A percentile compares a stretch with the other conserved stretches of the same genome.
phyloP scores from a whole-genome alignment of 805 yeast genomes.

The Wickerhamia fluorescens region DNA sequence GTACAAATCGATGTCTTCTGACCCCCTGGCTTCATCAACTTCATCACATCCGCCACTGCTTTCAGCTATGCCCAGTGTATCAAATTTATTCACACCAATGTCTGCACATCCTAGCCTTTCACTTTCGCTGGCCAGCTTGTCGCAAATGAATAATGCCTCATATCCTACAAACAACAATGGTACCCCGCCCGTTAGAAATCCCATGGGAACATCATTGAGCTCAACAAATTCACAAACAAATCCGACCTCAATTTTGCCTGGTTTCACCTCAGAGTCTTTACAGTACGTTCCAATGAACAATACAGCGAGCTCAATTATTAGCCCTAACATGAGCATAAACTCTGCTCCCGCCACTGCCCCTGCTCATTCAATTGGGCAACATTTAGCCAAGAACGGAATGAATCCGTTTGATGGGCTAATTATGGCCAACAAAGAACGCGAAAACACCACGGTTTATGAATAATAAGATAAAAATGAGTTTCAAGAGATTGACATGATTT shows the following conservation, averaged over 20 bases:
- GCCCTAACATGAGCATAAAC: slow-evolving; percentile 14
- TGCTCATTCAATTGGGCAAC: slow-evolving; percentile 25
- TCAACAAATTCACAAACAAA: slow-evolving; percentile 7
- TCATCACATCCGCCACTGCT: slow-evolving; percentile 16
- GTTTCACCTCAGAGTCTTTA: too few relatives aligned
- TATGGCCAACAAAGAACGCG: slow-evolving; percentile 21
- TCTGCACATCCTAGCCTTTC: slow-evolving; percentile 18
- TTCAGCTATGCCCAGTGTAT: slow-evolving; percentile 23
- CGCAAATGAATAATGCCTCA: slow-evolving; percentile 5
- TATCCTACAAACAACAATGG: slow-evolving; percentile 1
- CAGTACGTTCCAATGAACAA: not conserved
- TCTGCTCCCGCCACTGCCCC: slow-evolving; percentile 20
- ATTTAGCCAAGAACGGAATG: slow-evolving; percentile 27
- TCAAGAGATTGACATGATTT: too few relatives aligned
- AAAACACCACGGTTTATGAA: slow-evolving; percentile 5
- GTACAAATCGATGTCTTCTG: slow-evolving; percentile 24
- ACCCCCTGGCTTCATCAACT: slow-evolving; percentile 6
- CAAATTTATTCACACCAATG: slow-evolving; percentile 25
- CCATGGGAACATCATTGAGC: slow-evolving; percentile 19
- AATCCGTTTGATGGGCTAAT: slow-evolving; percentile 35
- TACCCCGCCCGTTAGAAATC: slow-evolving; percentile 17
- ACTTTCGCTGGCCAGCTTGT: slow-evolving; percentile 10
- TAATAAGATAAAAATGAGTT: slow-evolving; percentile 2
- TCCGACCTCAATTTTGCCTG: not conserved
- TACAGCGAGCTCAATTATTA: slow-evolving; percentile 5